Base-by-base conservation (phyloP, 2,329 filamentous ascomycete species). In the Penicillium sp. region DNA sequence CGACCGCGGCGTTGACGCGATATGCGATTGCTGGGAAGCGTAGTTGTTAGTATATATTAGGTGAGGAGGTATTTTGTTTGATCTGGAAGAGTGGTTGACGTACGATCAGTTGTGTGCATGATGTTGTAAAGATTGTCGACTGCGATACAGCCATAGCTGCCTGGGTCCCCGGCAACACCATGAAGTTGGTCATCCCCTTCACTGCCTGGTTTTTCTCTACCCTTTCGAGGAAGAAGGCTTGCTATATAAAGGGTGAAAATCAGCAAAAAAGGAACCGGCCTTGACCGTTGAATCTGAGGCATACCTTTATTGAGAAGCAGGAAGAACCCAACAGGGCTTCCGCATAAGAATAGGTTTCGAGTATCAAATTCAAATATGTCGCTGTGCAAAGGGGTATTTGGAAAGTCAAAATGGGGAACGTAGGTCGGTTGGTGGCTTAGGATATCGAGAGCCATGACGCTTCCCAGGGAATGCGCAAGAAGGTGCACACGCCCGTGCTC, bases 61-160 rank as follows among this genome's bases (percentile, higher is more conserved):
- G 5, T 18, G 4, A 5, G 15, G 17, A 19, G 14, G 7, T 30
- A 10, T 29, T 29, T n/a, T n/a, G n/a, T n/a, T n/a, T n/a, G n/a
- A n/a, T n/a, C n/a, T 39, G 17, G 10, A 14, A 14, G 4, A 10
- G 17, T 14, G 19, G 9, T n/a, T 7, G 8, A 48, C 65, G 43
- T 62, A 71, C 68, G 81, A 48, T 85, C 81, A 45, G 82, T 83
- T 21, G 79, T 78, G 51, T 84, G 81, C 60, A 97, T 79, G 48
- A 98, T 79, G 57, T 98, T 98, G 73, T 97, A 98, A 41, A 98
- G 78, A 62, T 97, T 98, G 68, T 97, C 88, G 1, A 97, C 85
- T 1, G 91, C 87, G 18, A 97, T 72, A 63, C 93, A 97, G 13
- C 93, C 93, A 62, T 94, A 95, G 4, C 75, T 79, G 19, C 87